Evolutionary conservation across 331 rosid genomes (phyloP).

Genomic region (Malus hybrid): DNA sequence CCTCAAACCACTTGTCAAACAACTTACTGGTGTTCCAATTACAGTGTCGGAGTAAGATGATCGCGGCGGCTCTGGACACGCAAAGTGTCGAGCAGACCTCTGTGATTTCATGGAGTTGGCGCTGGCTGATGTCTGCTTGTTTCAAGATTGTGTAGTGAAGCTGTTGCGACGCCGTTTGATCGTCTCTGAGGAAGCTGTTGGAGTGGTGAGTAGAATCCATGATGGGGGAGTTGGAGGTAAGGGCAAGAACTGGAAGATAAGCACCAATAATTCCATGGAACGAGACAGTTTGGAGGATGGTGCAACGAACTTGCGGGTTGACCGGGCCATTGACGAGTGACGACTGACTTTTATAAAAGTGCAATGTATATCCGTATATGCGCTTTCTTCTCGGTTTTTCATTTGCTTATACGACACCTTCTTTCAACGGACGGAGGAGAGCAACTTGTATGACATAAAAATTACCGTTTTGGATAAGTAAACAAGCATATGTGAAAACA

Average conservation of each 20-base stretch:
- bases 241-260: neutral
- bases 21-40: conserved; percentile 18
- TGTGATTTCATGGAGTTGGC: conserved; percentile 5
- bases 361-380: too few species aligned
- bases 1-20: conserved; percentile 28
- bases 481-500: too few species aligned
- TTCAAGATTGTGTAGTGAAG: conserved; percentile 9
- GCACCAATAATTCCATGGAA: neutral
- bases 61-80: conserved; percentile 17
- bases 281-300: neutral
- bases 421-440: too few species aligned
- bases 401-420: too few species aligned
- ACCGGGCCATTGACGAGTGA: neutral
- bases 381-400: too few species aligned
- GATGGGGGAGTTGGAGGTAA: neutral
- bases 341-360: neutral
- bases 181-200: neutral
- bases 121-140: conserved; percentile 17
- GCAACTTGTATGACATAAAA: too few species aligned
- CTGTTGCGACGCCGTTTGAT: neutral
- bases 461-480: too few species aligned
- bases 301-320: neutral
- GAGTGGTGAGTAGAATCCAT: neutral
- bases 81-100: conserved; percentile 5
- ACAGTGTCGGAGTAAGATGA: conserved; percentile 19